Evolutionary conservation across 495 filamentous ascomycete species (phyloP).

Genomic region (Cercophora sp.): DNA sequence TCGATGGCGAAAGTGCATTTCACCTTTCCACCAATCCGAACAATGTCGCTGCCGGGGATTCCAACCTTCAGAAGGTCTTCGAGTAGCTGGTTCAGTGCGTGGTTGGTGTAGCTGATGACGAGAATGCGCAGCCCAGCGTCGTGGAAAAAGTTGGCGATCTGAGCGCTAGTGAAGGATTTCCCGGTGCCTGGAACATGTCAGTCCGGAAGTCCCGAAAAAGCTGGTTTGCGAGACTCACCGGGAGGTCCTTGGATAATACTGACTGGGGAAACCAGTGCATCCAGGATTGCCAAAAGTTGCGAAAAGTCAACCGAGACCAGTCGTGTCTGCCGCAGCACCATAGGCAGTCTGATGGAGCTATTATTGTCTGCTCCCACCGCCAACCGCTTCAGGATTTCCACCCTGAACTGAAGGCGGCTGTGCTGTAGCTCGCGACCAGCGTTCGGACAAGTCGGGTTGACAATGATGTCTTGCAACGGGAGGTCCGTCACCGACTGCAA

Average conservation of each 20-base stretch:
- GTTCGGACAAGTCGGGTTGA: constrained; percentile 24
- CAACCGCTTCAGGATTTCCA: background rate
- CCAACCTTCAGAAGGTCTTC: constrained; percentile 64
- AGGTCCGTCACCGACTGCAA: constrained; percentile 55
- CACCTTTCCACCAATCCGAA: constrained; percentile 57
- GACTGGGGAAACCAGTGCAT: constrained; percentile 51
- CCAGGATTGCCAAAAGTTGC: constrained; percentile 54
- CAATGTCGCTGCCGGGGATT: constrained; percentile 50
- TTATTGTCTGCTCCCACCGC: background rate
- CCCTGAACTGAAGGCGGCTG: background rate
- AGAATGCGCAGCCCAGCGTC: constrained; percentile 53
- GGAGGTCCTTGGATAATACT: constrained; percentile 74
- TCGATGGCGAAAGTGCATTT: constrained; percentile 54
- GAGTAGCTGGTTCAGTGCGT: constrained; percentile 73
- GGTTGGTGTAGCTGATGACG: constrained; percentile 63
- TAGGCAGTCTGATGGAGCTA: background rate
- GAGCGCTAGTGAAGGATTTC: constrained; percentile 72
- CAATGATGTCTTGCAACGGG: constrained; percentile 49
- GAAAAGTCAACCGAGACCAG: constrained; percentile 51
- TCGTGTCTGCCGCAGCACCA: background rate
- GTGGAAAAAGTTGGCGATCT: constrained; percentile 57
- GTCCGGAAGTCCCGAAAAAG: background rate
- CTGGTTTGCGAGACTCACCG: constrained; percentile 41
- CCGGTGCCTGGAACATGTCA: constrained; percentile 58
- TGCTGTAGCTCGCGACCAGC: background rate